Evolutionary conservation across 225 moss, liverwort and hornwort species (phyloP), one percentile per base, ranked within the genome.

Genomic region (Thuidium tamariscinum): DNA sequence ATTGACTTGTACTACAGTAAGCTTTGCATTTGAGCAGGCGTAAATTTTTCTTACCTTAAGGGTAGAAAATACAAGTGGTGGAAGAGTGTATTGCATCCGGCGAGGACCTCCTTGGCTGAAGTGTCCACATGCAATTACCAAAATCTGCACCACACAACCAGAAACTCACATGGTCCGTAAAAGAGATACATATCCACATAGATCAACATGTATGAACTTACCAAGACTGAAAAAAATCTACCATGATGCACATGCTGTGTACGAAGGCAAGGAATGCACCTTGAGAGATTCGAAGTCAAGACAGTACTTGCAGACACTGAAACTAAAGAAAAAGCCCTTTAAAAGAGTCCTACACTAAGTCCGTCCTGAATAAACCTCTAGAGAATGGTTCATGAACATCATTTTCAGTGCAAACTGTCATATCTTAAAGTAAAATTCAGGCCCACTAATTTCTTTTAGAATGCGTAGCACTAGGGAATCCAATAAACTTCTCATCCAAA

Each of bases 81-180:
- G 95, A 81, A 98, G 77, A 65, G 94, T 98, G 84, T 93, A 95
- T 74, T 95, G 93, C 87, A 94, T 92, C 56, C 98, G 95, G 79
- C 88, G 91, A 75, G 98, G 95, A 85, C 96, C 96, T 82, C 98
- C 98, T 91, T 93, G 88, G 79, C 91, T 90, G 82, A 96, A 96
- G 79, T 98, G 95, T 76, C 89, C 94, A 59, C 95, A 94, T 86
- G 95, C 92, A 70, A 95, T 95, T 23, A 89, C 94, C 68, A 98
- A 86, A 92, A 98, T 96, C 96, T 98, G 93, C 82, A 88, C 34
- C 67, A 62, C 67, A 84, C 49, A 54, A 76, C 59, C 65, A 81
- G 26, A 65, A 79, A 49, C 37, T 67, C 77, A 60, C 37, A 61
- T 66, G 26, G 9, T 65, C 37, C 26, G 26, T 79, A 30, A 67